These are phyloP conservation scores for Penicillium daleae DNA, from an alignment of 495 filamentous ascomycete species.

Conservation along the genomic window DNA sequence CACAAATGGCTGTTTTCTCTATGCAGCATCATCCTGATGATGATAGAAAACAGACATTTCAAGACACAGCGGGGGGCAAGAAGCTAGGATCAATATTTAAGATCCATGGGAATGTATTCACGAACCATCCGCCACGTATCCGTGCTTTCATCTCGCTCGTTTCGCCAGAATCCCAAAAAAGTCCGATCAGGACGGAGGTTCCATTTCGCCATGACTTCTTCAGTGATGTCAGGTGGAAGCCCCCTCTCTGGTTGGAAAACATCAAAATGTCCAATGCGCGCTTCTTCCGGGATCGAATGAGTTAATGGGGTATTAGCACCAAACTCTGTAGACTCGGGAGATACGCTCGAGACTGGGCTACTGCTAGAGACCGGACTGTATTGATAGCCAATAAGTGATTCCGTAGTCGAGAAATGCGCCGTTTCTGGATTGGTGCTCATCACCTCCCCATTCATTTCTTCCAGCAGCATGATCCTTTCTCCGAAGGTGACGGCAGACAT, in stretches of 20 bases:
- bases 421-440: neutral
- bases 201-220: slow-evolving; percentile 20
- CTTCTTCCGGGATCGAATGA: slow-evolving; percentile 22
- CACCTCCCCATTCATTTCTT: slow-evolving; percentile 22
- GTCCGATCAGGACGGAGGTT: slow-evolving; percentile 19
- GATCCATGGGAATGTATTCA: slow-evolving; percentile 19
- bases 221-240: slow-evolving; percentile 13
- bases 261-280: slow-evolving; percentile 22
- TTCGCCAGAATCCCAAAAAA: slow-evolving; percentile 31
- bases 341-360: neutral
- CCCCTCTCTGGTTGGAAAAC: slow-evolving; percentile 23
- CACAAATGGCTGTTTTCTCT: neutral
- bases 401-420: neutral
- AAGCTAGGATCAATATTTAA: neutral
- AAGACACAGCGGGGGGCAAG: neutral
- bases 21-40: neutral
- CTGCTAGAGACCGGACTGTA: neutral
- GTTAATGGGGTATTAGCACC: neutral
- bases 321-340: neutral
- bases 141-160: slow-evolving; percentile 21
- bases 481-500: slow-evolving; percentile 17
- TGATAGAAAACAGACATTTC: neutral
- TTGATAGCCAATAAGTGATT: neutral
- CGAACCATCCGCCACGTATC: slow-evolving; percentile 27
- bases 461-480: slow-evolving; percentile 26